Base-by-base conservation (phyloP, 1,139 yeast genomes). In the Candida buenavistaensis region DNA sequence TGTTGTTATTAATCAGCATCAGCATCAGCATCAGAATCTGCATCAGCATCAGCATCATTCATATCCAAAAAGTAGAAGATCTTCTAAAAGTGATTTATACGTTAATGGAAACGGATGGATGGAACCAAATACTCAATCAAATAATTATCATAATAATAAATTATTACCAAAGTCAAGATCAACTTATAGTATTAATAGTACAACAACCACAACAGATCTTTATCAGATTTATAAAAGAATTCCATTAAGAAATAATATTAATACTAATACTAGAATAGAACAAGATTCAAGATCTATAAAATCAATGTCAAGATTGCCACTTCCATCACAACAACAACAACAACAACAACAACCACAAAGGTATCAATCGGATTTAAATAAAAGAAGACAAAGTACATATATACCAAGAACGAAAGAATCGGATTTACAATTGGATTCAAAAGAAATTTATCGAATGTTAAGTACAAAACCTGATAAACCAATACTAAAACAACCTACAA, bases 101-200 rank as follows among this genome's bases (percentile, higher is more conserved):
- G 53, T 60, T 2, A 54, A 68, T 2, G 72, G 62, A 30, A 58
- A 64, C 28, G 68, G 65, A 37, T 68, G 75, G 75, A 67, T 68
- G 72, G 74, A 68, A 35, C 71, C 72, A 5, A 54, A 50, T 27
- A 20, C 25, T 4, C 23, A 14, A 21, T 9, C 26, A 17, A 21
- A 27, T n/a, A 26, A 27, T 30, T 23, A 21, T 5, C 19, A 14
- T 12, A 24, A 14, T 17, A 9, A 28, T 11, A 30, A 37, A 9
- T 23, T 16, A 30, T 28, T 50, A 8, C 51, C 55, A 0, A 55
- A 55, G 34, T 49, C 66, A 10, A 44, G 61, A 28, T 59, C 67
- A n/a, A 50, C 48, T 24, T 55, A 62, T 38, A 61, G 64, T 35
- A 51, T 63, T 17, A 40, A 50, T 16, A 50, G 53, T 37, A 36